Base-by-base conservation (phyloP, 371 early-diverging fungal species). In the Circinella umbellata region DNA sequence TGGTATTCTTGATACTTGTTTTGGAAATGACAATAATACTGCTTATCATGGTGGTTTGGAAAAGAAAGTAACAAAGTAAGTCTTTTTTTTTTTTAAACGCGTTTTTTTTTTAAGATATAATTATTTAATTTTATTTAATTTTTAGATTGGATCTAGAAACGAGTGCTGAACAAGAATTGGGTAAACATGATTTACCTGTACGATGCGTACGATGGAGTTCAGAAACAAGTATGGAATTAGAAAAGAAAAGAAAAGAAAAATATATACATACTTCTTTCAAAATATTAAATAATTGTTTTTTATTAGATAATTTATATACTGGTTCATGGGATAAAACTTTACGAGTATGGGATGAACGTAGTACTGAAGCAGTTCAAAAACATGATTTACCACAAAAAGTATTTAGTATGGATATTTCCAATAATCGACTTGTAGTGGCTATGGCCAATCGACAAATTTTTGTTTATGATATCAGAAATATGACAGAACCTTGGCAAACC, bases 291-390 rank as follows among this genome's bases (percentile, higher is more conserved):
- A 27, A 27, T 27, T 27, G 2, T 27, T 27, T 27, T 27, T 53
- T 48, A 66, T 0, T 75, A 91, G 92, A 86, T 14, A 73, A 83
- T 38, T 69, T 95, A 34, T 81, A 92, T 36, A 89, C 94, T 10
- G 98, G 96, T 61, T 88, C 93, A 46, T 98, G 98, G 98, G 98
- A 98, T 76, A 89, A 90, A 67, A 86, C 92, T 7, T 75, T 96
- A 39, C 81, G 91, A 8, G 77, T 90, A 6, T 97, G 94, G 94
- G 95, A 97, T 75, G 82, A 89, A 17, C 86, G 91, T 10, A 74
- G 77, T 27, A 71, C 74, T 13, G 73, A 72, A 4, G 75, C 74
- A 38, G 70, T 77, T 20, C 76, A 79, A 15, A 85, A 74, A 42
- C 77, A 87, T 63, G 65, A 80, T 1, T 88, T 89, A 57, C 89